Conservation (phyloP, 805 yeast species). For the Hanseniaspora pseudoguilliermondii region DNA sequence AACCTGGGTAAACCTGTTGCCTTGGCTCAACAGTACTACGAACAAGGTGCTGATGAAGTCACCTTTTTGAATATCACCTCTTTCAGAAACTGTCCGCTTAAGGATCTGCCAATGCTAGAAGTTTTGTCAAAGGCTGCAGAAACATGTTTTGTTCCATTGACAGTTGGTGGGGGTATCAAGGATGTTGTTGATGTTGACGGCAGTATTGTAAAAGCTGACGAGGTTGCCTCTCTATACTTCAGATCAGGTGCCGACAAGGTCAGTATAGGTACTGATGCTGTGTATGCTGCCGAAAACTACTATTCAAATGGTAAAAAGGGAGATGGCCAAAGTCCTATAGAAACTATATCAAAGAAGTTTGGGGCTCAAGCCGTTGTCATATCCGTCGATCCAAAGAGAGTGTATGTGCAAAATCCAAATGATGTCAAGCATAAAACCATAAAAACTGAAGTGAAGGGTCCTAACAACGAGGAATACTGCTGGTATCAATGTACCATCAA, state of each 20-base stretch:
- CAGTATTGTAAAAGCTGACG: constrained; percentile 63
- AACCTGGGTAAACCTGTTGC: constrained; percentile 95
- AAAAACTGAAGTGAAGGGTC: constrained; percentile 61
- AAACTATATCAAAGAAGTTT: constrained; percentile 79
- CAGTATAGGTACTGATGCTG: constrained; percentile 97
- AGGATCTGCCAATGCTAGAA: constrained; percentile 90
- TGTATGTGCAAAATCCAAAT: constrained; percentile 41
- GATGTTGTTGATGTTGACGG: constrained; percentile 83
- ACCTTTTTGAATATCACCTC: constrained; percentile 92
- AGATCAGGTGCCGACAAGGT: constrained; percentile 97
- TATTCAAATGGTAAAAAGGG: constrained; percentile 45
- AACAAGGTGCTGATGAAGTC: constrained; percentile 94
- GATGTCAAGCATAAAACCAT: constrained; percentile 52
- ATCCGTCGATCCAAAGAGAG: constrained; percentile 93
- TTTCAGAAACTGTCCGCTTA: constrained; percentile 83
- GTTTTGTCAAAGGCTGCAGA: constrained; percentile 73
- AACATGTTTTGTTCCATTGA: constrained; percentile 88
- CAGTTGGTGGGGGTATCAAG: constrained; percentile 96
- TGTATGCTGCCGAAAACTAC: constrained; percentile 72
- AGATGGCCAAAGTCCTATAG: constrained; percentile 77
- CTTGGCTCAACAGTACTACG: constrained; percentile 76
- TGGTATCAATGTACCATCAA: constrained; percentile 94
- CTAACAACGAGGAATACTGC: constrained; percentile 77
- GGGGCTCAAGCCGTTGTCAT: constrained; percentile 97
- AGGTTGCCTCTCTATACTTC: constrained; percentile 85